Percentiles rank a stretch among this genome's conserved stretches.
phyloP scores from a whole-genome alignment of 2,329 filamentous ascomycete genomes.

The Cercospora sojina region DNA sequence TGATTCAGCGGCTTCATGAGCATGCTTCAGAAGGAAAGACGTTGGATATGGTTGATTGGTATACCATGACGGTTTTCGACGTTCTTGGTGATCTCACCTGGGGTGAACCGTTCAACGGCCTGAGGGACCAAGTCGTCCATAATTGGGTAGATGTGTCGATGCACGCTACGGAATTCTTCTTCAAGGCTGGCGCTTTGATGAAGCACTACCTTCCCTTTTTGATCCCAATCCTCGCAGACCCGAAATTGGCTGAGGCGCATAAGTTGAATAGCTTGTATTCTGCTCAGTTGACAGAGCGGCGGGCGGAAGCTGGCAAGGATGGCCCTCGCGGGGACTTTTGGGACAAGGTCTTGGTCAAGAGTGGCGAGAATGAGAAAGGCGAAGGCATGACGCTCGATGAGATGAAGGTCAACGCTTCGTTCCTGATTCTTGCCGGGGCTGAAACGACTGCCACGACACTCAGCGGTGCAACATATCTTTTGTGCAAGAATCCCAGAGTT shows the following conservation, averaged over 20 bases:
- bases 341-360: not conserved
- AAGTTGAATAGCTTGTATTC: not conserved
- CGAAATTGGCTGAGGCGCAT: not conserved
- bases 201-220: not conserved
- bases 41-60: not conserved
- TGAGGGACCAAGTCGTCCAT: not conserved
- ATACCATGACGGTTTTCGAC: not conserved
- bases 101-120: not conserved
- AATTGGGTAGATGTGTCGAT: not conserved
- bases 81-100: not conserved
- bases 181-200: not conserved
- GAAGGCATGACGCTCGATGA: not conserved
- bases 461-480: constrained; percentile 33
- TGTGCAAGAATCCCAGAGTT: constrained; percentile 34
- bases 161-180: not conserved
- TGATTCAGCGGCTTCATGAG: not conserved
- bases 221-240: not conserved
- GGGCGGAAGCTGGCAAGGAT: not conserved
- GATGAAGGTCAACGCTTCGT: not conserved
- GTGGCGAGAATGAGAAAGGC: not conserved
- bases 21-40: not conserved
- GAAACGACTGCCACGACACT: constrained; percentile 38
- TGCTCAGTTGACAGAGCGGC: not conserved
- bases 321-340: not conserved
- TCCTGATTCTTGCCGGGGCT: not conserved